phyloP scores from a whole-genome alignment of 2,329 filamentous ascomycete genomes.

The Fusarium xylarioides region DNA sequence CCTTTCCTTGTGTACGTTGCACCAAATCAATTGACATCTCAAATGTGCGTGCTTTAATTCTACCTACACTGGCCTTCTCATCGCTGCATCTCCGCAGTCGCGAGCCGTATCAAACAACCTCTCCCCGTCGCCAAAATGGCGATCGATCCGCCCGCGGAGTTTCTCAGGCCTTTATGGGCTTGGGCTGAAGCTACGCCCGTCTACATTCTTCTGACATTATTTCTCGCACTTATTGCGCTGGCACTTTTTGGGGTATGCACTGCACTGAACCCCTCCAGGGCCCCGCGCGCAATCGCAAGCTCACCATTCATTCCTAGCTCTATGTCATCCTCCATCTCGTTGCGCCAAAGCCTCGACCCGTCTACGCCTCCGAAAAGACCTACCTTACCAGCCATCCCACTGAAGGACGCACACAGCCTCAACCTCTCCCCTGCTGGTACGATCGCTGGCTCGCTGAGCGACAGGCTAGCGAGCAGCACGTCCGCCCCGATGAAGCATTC shows the following conservation, averaged over 20 bases:
- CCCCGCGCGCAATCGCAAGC: conserved; percentile 11
- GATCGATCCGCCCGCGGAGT: conserved; percentile 46
- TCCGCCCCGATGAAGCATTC: conserved; percentile 50
- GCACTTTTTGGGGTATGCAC: conserved; percentile 52
- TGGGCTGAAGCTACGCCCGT: conserved; percentile 52
- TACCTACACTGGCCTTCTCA: background rate
- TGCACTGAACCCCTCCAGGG: background rate
- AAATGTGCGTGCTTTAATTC: conserved; percentile 10
- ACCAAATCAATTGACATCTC: background rate
- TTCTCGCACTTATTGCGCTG: conserved; percentile 46
- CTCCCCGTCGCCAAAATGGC: conserved; percentile 19
- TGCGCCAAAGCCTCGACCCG: conserved; percentile 81
- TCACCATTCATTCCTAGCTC: conserved; percentile 48
- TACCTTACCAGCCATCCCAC: conserved; percentile 80
- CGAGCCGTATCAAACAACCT: conserved; percentile 5
- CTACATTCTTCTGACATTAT: conserved; percentile 50
- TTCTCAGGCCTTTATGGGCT: conserved; percentile 48
- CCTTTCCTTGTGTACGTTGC: background rate
- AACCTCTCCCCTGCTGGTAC: conserved; percentile 85
- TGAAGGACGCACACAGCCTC: conserved; percentile 46
- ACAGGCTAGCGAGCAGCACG: conserved; percentile 56
- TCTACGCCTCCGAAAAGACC: conserved; percentile 81
- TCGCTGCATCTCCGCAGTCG: conserved; percentile 15
- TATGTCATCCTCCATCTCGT: conserved; percentile 76
- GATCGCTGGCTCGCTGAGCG: conserved; percentile 75